Evolutionary conservation across 768 basidiomycete species (phyloP).

Genomic region (Naganishia kalamii): DNA sequence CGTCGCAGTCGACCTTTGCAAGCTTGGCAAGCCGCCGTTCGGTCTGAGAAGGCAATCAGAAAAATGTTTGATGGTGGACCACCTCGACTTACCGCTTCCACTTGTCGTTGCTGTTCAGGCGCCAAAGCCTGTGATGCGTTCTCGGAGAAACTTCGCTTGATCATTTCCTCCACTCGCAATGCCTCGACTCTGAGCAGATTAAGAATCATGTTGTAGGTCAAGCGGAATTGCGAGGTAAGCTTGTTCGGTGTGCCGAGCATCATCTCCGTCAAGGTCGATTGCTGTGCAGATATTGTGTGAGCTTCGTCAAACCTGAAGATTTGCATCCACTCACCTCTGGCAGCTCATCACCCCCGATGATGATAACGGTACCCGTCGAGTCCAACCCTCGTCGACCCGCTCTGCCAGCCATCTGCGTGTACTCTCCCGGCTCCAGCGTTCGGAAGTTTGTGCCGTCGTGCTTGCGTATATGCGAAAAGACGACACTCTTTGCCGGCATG

Average conservation of each 20-base stretch:
- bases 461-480: conserved; percentile 89
- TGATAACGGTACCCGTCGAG: conserved; percentile 88
- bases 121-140: conserved; percentile 86
- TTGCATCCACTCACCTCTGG: conserved; percentile 54
- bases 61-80: not conserved
- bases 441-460: conserved; percentile 86
- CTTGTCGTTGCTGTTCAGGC: conserved; percentile 86
- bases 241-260: conserved; percentile 90
- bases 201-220: conserved; percentile 99
- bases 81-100: conserved; percentile 60
- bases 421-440: conserved; percentile 54
- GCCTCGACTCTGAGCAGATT: conserved; percentile 95
- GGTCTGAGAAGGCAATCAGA: conserved; percentile 51
- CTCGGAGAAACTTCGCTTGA: conserved; percentile 97
- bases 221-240: conserved; percentile 87
- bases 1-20: conserved; percentile 60
- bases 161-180: conserved; percentile 96
- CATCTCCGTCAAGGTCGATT: conserved; percentile 71
- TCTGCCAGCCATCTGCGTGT: conserved; percentile 98
- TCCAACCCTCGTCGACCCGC: conserved; percentile 94
- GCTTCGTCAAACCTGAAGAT: conserved; percentile 50
- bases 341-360: conserved; percentile 67
- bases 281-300: conserved; percentile 50
- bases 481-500: conserved; percentile 96
- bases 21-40: conserved; percentile 63